Conservation (phyloP, 2,329 filamentous ascomycete genomes). For the Fusarium setosum region DNA sequence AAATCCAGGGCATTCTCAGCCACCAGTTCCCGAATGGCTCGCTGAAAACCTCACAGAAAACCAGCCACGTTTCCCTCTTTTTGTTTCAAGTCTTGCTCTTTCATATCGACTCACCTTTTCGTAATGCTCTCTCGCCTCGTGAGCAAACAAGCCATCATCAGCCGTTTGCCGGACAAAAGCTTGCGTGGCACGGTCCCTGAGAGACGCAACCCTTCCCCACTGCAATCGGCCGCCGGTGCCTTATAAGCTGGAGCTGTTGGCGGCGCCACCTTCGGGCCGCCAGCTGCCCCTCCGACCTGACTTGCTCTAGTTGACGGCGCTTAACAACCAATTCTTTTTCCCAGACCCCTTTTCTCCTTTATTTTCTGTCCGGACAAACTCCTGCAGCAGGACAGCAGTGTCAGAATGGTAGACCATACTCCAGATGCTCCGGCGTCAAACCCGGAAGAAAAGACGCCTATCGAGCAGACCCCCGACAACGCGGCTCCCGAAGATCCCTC, state of each 20-base stretch:
- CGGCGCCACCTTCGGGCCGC: slow-evolving; percentile 28
- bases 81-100: neutral
- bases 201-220: slow-evolving; percentile 25
- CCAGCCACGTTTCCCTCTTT: slow-evolving; percentile 7
- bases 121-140: slow-evolving; percentile 12
- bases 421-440: slow-evolving; percentile 15
- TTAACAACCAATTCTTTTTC: neutral
- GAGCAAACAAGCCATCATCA: slow-evolving; percentile 18
- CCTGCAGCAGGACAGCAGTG: neutral
- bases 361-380: neutral
- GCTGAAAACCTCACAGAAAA: slow-evolving; percentile 5
- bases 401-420: slow-evolving; percentile 26
- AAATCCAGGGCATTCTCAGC: slow-evolving; percentile 33
- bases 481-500: slow-evolving; percentile 10
- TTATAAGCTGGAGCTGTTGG: slow-evolving; percentile 35
- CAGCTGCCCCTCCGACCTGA: slow-evolving; percentile 19
- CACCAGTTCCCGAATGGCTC: slow-evolving; percentile 19
- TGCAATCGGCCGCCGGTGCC: slow-evolving; percentile 4
- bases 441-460: slow-evolving; percentile 14
- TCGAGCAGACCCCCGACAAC: slow-evolving; percentile 22
- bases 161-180: slow-evolving; percentile 17
- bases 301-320: neutral
- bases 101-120: slow-evolving; percentile 16
- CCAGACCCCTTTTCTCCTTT: neutral
- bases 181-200: slow-evolving; percentile 12